phyloP scores from a whole-genome alignment of 805 yeast species.

The Pichia cabralensis region DNA sequence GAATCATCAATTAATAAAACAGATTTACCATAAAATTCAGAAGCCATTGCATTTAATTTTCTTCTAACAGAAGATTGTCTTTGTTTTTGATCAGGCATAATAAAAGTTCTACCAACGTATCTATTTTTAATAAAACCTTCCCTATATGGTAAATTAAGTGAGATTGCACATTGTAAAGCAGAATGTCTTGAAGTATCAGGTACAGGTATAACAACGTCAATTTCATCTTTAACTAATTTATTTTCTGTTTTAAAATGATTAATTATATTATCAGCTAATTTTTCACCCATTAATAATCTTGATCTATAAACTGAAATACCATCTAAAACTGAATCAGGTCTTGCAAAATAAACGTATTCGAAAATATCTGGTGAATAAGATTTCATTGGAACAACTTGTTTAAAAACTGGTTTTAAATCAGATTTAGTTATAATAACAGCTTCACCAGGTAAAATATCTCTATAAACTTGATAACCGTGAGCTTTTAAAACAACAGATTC shows the following conservation, averaged over 20 bases:
- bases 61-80: conserved; percentile 89
- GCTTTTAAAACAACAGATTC: conserved; percentile 94
- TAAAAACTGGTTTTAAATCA: conserved; percentile 61
- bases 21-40: conserved; percentile 76
- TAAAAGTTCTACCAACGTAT: conserved; percentile 95
- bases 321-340: conserved; percentile 93
- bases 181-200: conserved; percentile 98
- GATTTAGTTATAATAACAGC: conserved; percentile 88
- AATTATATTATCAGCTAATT: conserved; percentile 65
- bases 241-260: conserved; percentile 28
- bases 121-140: conserved; percentile 97
- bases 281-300: conserved; percentile 87
- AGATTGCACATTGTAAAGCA: conserved; percentile 84
- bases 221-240: conserved; percentile 39
- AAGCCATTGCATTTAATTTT: conserved; percentile 91
- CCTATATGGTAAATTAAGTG: conserved; percentile 73
- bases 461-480: conserved; percentile 68
- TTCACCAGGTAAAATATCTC: conserved; percentile 90
- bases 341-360: conserved; percentile 95
- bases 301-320: conserved; percentile 95
- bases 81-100: conserved; percentile 96
- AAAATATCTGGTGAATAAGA: conserved; percentile 91
- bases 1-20: conserved; percentile 94
- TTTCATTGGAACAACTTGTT: conserved; percentile 72
- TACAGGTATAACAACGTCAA: conserved; percentile 95